These are phyloP conservation scores for Kuraishia hungarica DNA, from an alignment of 805 yeast species.

Conservation along the genomic window DNA sequence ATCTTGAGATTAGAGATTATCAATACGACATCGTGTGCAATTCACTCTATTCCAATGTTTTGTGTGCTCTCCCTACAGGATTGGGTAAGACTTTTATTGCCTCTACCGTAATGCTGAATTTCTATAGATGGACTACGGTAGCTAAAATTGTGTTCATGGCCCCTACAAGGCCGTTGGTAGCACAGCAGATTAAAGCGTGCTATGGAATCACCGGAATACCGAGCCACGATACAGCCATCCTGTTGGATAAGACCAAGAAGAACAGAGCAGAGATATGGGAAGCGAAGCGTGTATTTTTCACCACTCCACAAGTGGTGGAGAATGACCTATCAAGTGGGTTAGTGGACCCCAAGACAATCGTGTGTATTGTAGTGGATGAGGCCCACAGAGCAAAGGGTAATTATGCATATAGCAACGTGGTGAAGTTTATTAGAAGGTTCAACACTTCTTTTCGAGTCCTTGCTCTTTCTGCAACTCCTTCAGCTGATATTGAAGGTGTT, in stretches of 20 bases:
- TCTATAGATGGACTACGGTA: slow-evolving; percentile 70
- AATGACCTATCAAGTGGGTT: slow-evolving; percentile 75
- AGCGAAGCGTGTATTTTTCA: slow-evolving; percentile 70
- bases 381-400: slow-evolving; percentile 92
- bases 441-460: slow-evolving; percentile 63
- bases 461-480: slow-evolving; percentile 95
- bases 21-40: slow-evolving; percentile 73
- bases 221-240: slow-evolving; percentile 65
- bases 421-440: slow-evolving; percentile 51
- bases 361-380: slow-evolving; percentile 82
- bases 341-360: slow-evolving; percentile 67
- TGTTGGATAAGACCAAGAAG: slow-evolving; percentile 41
- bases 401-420: slow-evolving; percentile 84
- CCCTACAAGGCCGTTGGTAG: slow-evolving; percentile 92
- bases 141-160: slow-evolving; percentile 91
- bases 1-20: slow-evolving; percentile 77
- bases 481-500: slow-evolving; percentile 78
- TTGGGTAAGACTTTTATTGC: slow-evolving; percentile 96
- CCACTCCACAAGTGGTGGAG: slow-evolving; percentile 95
- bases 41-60: slow-evolving; percentile 62
- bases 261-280: slow-evolving; percentile 77
- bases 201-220: slow-evolving; percentile 81
- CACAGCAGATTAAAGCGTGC: slow-evolving; percentile 94
- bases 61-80: slow-evolving; percentile 96
- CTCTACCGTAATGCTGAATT: slow-evolving; percentile 86